Percentiles rank a stretch among this genome's conserved stretches.
Evolutionary conservation across 495 filamentous ascomycete genomes (phyloP).

Genomic region (Staphylotrichum longicolle): DNA sequence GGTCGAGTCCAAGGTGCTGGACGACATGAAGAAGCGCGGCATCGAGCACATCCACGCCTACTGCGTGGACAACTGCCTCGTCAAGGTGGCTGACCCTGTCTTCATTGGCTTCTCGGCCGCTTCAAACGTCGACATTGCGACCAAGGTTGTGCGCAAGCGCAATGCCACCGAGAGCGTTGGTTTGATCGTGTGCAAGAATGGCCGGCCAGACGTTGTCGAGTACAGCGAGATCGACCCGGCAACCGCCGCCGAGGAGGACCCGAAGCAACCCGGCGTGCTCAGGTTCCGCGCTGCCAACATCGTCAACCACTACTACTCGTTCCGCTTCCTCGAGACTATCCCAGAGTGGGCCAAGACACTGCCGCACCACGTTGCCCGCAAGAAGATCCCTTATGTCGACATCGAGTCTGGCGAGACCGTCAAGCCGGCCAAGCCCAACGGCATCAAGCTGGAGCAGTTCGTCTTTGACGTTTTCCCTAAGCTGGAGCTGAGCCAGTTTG

Average conservation of each 20-base stretch:
- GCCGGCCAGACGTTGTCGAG: conserved; percentile 95
- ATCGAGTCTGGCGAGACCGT: conserved; percentile 69
- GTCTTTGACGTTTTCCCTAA: conserved; percentile 98
- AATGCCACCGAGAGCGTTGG: conserved; percentile 96
- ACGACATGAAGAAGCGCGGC: conserved; percentile 83
- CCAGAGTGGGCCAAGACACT: conserved; percentile 80
- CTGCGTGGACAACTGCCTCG: conserved; percentile 99
- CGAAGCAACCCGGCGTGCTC: conserved; percentile 75
- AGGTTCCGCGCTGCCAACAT: conserved; percentile 99
- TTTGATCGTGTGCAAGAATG: conserved; percentile 90
- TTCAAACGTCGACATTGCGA: conserved; percentile 91
- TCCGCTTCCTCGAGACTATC: conserved; percentile 86
- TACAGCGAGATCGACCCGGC: conserved; percentile 94
- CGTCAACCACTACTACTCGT: conserved; percentile 99
- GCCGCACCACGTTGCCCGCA: conserved; percentile 91
- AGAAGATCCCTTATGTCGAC: conserved; percentile 94
- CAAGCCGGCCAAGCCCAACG: conserved; percentile 92
- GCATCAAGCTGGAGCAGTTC: conserved; percentile 98
- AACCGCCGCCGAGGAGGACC: conserved; percentile 83
- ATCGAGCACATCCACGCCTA: conserved; percentile 97
- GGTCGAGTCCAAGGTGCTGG: conserved; percentile 73
- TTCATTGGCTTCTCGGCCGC: conserved; percentile 93
- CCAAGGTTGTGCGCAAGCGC: conserved; percentile 97
- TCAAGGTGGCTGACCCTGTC: conserved; percentile 91
- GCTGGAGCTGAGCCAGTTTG: conserved; percentile 83